Base-by-base conservation (phyloP, 2,329 filamentous ascomycete species). In the Trichoderma sp. region DNA sequence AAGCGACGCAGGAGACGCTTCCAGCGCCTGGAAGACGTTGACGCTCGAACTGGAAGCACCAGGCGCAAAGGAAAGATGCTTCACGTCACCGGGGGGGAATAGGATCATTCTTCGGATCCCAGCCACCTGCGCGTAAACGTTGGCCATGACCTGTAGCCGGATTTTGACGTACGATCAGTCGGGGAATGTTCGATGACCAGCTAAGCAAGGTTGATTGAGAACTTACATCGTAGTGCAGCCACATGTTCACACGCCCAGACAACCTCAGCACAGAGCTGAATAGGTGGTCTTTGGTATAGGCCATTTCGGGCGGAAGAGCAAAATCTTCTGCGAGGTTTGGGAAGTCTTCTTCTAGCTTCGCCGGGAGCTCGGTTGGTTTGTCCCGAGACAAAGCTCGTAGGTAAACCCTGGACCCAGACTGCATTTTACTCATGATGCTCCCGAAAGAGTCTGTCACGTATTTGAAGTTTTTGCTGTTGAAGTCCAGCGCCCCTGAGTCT, bases 141-240 rank as follows among this genome's bases (percentile, higher is more conserved):
- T 97, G 57, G 92, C 91, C 84, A 96, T 93, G 17, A 95, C 91
- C 85, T 90, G 65, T 56, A 43, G 5, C 2, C 34, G 12, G 34
- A 10, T 10, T 4, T 39, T 14, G 12, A 5, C 12, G 12, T 39
- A 39, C 12, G 4, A 14, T 39, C 9, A n/a, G 56, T 15, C 30
- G 63, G 44, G 45, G 56, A n/a, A 55, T 39, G 21, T 17, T 43
- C 9, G 24, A 30, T 41, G 15, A 17, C 45, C 5, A 43, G 30
- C 15, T 4, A 3, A 21, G 1, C 28, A 9, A 5, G 19, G 55
- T 10, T 4, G 9, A 12, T 14, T 39, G 34, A 4, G 61, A 47
- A 57, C 82, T 77, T 74, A 90, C 88, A 77, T 96, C 91, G 78
- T 95, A 96, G 76, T 96, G 92, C 39, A 96, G 81, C 93, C 93